Percentiles rank a stretch among this genome's conserved stretches.
Evolutionary conservation across 805 yeast genomes (phyloP).

Genomic region (Lachancea lanzarotensis): DNA sequence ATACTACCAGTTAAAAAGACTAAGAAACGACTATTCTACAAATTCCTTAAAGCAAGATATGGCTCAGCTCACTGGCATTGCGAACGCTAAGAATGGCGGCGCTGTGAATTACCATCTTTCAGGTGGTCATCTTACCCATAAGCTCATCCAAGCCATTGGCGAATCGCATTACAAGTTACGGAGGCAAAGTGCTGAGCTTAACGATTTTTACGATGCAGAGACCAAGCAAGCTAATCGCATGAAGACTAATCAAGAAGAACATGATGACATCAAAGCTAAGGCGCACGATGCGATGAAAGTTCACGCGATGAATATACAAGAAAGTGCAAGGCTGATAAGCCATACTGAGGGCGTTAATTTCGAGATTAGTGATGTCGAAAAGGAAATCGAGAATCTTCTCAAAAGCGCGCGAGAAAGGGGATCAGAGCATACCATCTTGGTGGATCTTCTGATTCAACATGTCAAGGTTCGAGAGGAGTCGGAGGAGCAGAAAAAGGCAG

Average conservation of each 20-base stretch:
- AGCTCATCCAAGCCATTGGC: conserved; percentile 50
- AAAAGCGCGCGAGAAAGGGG: conserved; percentile 12
- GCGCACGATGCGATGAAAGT: conserved; percentile 23
- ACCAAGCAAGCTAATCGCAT: conserved; percentile 38
- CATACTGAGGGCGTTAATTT: conserved; percentile 22
- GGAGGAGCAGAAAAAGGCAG: conserved; percentile 36
- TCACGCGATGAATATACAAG: conserved; percentile 32
- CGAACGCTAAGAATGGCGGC: conserved; percentile 35
- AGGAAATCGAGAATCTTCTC: conserved; percentile 26
- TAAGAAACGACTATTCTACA: conserved; percentile 59
- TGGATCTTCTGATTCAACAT: conserved; percentile 25
- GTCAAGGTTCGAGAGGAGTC: conserved; percentile 43
- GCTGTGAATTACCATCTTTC: conserved; percentile 30
- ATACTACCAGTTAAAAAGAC: conserved; percentile 56
- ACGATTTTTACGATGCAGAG: conserved; percentile 38
- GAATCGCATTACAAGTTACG: conserved; percentile 39
- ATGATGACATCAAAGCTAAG: conserved; percentile 41
- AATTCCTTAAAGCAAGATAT: conserved; percentile 57
- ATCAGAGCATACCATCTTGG: conserved; percentile 9
- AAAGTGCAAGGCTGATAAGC: conserved; percentile 25
- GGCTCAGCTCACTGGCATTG: conserved; percentile 45
- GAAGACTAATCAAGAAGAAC: conserved; percentile 39
- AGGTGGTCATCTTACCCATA: conserved; percentile 53
- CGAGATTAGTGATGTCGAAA: conserved; percentile 25
- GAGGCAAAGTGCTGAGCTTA: conserved; percentile 41